Evolutionary conservation across 768 basidiomycete species (phyloP).

Genomic region (Pleurotus giganteus): DNA sequence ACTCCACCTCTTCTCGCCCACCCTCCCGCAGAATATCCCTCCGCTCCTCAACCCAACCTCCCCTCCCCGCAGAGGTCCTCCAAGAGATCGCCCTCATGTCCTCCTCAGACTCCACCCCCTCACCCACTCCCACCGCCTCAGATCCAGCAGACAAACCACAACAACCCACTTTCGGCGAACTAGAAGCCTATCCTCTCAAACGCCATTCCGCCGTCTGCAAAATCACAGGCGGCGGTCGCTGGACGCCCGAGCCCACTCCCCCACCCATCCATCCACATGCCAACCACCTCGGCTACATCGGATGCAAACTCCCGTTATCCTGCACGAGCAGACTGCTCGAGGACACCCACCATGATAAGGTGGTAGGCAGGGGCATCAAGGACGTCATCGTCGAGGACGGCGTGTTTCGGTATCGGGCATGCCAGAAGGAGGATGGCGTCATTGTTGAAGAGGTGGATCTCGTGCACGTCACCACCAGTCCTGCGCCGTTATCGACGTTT

Average conservation of each 20-base stretch:
- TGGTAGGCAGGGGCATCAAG: conserved; percentile 41
- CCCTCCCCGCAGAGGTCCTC: conserved; percentile 18
- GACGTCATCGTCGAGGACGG: conserved; percentile 71
- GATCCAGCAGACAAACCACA: conserved; percentile 22
- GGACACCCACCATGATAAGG: too few relatives aligned
- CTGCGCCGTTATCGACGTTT: conserved; percentile 62
- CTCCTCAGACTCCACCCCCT: conserved; percentile 18
- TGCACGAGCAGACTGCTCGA: conserved; percentile 56
- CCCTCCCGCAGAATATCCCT: conserved; percentile 33
- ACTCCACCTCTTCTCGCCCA: conserved; percentile 26
- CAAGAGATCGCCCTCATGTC: not conserved
- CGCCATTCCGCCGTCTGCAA: conserved; percentile 71
- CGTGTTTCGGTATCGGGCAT: conserved; percentile 13
- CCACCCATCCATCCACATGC: conserved; percentile 15
- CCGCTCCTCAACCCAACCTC: conserved; percentile 23
- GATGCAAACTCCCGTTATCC: conserved; percentile 61
- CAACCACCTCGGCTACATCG: conserved; percentile 41
- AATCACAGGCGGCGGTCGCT: conserved; percentile 75
- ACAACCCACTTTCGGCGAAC: conserved; percentile 59
- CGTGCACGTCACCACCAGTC: conserved; percentile 39
- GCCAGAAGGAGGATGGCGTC: not conserved
- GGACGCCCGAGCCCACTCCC: conserved; percentile 63
- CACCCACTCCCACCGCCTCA: conserved; percentile 27
- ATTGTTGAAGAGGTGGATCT: conserved; percentile 7
- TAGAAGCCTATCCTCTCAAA: conserved; percentile 71